Base-by-base conservation (phyloP, 2,329 filamentous ascomycete species). In the Hypomyces rosellus region DNA sequence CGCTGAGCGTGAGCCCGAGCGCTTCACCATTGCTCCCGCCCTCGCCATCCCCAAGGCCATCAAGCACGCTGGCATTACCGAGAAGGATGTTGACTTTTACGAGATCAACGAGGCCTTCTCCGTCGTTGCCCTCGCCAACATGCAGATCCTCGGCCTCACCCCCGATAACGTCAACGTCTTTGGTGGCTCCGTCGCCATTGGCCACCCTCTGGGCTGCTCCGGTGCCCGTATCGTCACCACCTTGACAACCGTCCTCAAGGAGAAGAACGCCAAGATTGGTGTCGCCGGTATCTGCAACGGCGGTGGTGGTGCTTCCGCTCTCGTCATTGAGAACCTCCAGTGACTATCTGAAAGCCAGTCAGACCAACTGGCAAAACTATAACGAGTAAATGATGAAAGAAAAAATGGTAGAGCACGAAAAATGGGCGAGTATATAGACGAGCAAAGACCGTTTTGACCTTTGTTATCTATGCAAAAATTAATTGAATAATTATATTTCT, bases 51-150 rank as follows among this genome's bases (percentile, higher is more conserved):
- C 93, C 68, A 99, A 97, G 79, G 93, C 93, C 52, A 82, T 99
- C 65, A 90, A 92, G 79, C 92, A 99, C 73, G 93, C 93, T 54
- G 88, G 88, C 55, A 74, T 99, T 55, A 80, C 82, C 51, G 79
- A 84, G 60, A 82, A 85, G 56, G 78, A 88, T 53, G 79, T 99
- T 52, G 92, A 97, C 64, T 93, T 84, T 61, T 99, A 93, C 70
- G 93, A 99, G 78, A 96, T 99, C 78, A 99, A 99, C 77, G 93
- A 99, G 78, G 93, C 93, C 39, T 99, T 99, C 78, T 93, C 88
- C 56, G 93, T 96, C 45, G 93, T 99, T 56, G 89, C 93, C 37
- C 80, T 99, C 47, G 91, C 93, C 59, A 99, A 99, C 77, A 84
- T 96, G 74, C 96, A 99, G 81, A 71, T 97, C 49, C 83, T 99